phyloP scores from a whole-genome alignment of 2,329 filamentous ascomycete genomes.

The Magnaporthiopsis incrustans region DNA sequence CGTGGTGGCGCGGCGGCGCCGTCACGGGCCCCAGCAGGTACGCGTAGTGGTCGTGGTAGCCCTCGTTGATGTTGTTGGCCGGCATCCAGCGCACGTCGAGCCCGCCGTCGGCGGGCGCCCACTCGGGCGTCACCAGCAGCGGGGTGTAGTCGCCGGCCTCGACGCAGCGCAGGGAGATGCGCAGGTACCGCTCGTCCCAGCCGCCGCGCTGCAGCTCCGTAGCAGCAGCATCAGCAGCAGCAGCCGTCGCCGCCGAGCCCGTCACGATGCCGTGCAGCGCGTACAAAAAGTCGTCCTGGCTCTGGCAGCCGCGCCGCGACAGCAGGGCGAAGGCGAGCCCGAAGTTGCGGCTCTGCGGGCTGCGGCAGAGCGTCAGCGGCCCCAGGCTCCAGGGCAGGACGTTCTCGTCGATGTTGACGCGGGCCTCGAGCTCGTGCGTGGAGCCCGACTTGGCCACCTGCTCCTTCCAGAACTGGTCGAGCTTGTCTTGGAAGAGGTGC shows the following conservation, averaged over 20 bases:
- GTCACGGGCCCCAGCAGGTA: too few relatives aligned
- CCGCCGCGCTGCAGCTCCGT: conserved; percentile 7
- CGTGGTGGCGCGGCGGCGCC: too few relatives aligned
- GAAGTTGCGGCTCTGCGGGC: conserved; percentile 4
- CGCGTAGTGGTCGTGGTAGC: too few relatives aligned
- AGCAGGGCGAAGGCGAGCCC: conserved; percentile 8
- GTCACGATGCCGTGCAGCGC: conserved; percentile 9
- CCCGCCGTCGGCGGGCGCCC: neutral
- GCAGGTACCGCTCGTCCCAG: conserved; percentile 7
- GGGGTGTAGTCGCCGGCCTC: conserved; percentile 13
- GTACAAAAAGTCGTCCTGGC: conserved; percentile 9
- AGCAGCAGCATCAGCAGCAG: conserved; percentile 5
- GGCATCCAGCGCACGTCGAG: too few relatives aligned
- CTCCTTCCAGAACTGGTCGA: conserved; percentile 3
- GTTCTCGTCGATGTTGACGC: neutral
- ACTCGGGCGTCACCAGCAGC: conserved; percentile 12
- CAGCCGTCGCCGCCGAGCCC: conserved; percentile 1
- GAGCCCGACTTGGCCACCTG: neutral
- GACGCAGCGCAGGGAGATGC: conserved; percentile 11
- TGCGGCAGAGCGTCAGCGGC: neutral
- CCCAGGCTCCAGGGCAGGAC: neutral
- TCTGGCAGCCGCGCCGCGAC: conserved; percentile 5
- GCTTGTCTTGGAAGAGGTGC: conserved; percentile 3
- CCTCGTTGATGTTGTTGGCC: too few relatives aligned
- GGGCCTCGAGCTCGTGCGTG: conserved; percentile 1